A percentile compares a stretch with the other conserved stretches of the same genome.
These are phyloP conservation scores for Fusarium anthophilum DNA, from an alignment of 2,329 filamentous ascomycete species.

Conservation along the genomic window DNA sequence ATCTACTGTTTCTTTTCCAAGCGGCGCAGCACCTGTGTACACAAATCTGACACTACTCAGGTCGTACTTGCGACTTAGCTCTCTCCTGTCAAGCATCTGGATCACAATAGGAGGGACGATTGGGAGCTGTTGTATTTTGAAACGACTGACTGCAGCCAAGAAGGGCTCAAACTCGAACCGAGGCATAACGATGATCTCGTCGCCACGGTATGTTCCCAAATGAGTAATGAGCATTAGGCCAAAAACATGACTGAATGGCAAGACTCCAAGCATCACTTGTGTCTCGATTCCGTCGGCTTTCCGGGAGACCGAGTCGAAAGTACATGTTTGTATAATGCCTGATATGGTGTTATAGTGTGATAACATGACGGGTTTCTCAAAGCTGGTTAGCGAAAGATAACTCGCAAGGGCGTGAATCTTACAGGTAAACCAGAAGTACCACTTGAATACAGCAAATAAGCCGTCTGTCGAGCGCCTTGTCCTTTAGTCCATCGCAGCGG, in stretches of 20 bases:
- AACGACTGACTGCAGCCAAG: constrained; percentile 47
- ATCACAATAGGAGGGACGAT: constrained; percentile 14
- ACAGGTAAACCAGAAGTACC: constrained; percentile 77
- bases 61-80: neutral
- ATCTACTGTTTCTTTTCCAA: constrained; percentile 74
- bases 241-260: constrained; percentile 86
- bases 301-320: constrained; percentile 51
- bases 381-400: neutral
- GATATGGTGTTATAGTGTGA: constrained; percentile 83
- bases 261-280: constrained; percentile 67
- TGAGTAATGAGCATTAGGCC: constrained; percentile 77
- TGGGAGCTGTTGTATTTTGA: constrained; percentile 11
- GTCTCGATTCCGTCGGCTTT: constrained; percentile 50
- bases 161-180: constrained; percentile 77
- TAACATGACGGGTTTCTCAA: constrained; percentile 81
- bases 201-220: constrained; percentile 72
- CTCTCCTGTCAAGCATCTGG: neutral
- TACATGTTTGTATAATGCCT: constrained; percentile 71
- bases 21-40: constrained; percentile 66
- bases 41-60: constrained; percentile 16
- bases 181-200: constrained; percentile 75
- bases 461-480: constrained; percentile 72
- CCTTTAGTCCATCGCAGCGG: constrained; percentile 66
- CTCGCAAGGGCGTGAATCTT: neutral
- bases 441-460: constrained; percentile 83